Evolutionary conservation across 176 grass and related monocot genomes (phyloP).

Genomic region (Pontederia paniculata): DNA sequence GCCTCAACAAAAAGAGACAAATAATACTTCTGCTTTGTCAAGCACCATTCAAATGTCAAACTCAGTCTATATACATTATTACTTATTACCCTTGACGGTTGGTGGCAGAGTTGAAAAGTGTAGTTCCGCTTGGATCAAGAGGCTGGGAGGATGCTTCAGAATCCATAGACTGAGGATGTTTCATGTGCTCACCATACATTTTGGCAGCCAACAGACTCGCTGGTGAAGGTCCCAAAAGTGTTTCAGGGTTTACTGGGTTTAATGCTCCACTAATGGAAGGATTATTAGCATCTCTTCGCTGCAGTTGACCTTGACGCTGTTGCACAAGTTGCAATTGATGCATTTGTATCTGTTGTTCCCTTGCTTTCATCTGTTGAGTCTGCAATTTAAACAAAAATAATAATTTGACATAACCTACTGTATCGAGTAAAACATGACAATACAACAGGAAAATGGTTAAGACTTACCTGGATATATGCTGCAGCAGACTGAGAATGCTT

Average conservation of each 20-base stretch:
- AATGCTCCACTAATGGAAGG: background rate
- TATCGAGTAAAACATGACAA: background rate
- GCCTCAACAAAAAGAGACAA: background rate
- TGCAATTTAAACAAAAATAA: background rate
- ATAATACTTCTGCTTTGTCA: conserved; percentile 3
- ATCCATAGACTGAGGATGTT: conserved; percentile 12
- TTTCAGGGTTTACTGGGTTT: conserved; percentile 2
- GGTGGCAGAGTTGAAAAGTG: conserved; percentile 10
- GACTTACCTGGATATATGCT: conserved; percentile 22
- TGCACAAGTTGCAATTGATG: conserved; percentile 17
- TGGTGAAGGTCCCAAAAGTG: background rate
- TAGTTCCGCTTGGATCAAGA: conserved; percentile 7
- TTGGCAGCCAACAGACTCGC: conserved; percentile 12
- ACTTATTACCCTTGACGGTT: conserved; percentile 5
- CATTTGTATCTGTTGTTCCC: conserved; percentile 16
- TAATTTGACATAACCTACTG: background rate
- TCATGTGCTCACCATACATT: conserved; percentile 13
- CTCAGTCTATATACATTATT: background rate
- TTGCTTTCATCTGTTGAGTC: conserved; percentile 10
- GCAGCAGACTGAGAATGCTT: conserved; percentile 16
- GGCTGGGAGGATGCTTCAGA: conserved; percentile 9
- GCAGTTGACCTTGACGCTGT: conserved; percentile 6
- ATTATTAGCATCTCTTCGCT: conserved; percentile 3
- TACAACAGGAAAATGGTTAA: background rate
- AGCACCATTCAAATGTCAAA: background rate